Evolutionary conservation across 1,139 yeast genomes (phyloP), one percentile per base, ranked within the genome.

Genomic region (Pneumocystis jirovecii): DNA sequence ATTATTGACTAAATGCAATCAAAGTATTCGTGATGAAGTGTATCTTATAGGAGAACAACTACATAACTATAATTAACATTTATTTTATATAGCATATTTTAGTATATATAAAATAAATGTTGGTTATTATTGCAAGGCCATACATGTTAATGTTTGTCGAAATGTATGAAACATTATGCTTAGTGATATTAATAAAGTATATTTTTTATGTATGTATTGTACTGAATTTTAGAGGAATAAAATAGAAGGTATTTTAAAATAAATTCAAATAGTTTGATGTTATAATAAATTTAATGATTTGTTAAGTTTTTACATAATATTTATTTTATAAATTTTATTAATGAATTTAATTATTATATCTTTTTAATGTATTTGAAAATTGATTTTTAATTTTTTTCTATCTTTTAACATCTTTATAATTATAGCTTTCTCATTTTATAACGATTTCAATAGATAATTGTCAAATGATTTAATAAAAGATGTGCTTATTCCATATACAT

Each of bases 401-500:
- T 56, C 64, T 66, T 68, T 85, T 90, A 63, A 81, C 93, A 68
- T 81, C 83, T 64, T 82, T 86, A 67, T 80, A 80, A 10, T 82
- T 71, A 65, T 86, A 57, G 8, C 63, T 62, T 3, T 70, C 72
- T 60, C 82, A 82, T 65, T 80, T 75, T 63, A 84, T 76, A 62
- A 87, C 74, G 63, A 88, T 83, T 66, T 80, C 79, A 21, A 79
- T 78, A 68, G 78, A 1, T 89, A 79, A 61, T 79, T 76, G 71
- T 85, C 88, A 10, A 88, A 95, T 73, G 87, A 91, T 76, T 87
- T 84, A 1, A 95, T 91, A 95, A 88, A 87, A 70, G 81, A 83
- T 50, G 86, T 81, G 40, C 95, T 95, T 76, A 88, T 95, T 73
- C 96, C 96, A 81, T 96, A 88, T 44, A 88, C 91, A 73, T 87